Evolutionary conservation across 2,329 filamentous ascomycete genomes (phyloP).

Genomic region (Clarireedia paspali): DNA sequence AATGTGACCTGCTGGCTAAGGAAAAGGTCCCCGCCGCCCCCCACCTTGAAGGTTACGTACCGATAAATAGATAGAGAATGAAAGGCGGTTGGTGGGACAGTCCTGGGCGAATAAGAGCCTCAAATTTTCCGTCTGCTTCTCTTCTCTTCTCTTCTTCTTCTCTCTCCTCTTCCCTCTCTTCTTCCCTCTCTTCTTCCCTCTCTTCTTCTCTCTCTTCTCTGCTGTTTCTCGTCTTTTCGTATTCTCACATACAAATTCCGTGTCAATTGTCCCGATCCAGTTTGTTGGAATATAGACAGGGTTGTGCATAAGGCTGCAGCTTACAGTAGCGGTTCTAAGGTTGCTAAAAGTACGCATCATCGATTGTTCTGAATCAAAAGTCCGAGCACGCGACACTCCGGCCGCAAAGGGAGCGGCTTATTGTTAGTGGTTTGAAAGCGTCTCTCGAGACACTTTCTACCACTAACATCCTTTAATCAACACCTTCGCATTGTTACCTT

Average conservation of each 20-base stretch:
- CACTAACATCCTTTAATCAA: constrained; percentile 24
- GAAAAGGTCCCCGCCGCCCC: no score
- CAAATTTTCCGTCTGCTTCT: no score
- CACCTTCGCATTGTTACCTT: constrained; percentile 26
- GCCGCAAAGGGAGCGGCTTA: not conserved
- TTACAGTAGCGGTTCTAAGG: no score
- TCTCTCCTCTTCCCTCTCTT: not conserved
- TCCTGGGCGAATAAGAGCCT: no score
- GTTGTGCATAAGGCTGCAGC: constrained; percentile 1
- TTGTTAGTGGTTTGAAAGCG: constrained; percentile 28
- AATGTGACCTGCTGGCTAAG: no score
- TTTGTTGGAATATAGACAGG: not conserved
- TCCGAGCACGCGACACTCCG: constrained; percentile 1
- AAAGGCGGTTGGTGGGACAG: no score
- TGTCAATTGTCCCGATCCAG: no score
- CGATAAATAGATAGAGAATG: no score
- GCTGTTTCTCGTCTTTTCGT: not conserved
- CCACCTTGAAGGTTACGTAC: no score
- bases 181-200: not conserved
- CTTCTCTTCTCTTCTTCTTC: not conserved
- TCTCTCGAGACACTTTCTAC: constrained; percentile 33
- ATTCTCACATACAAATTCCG: not conserved
- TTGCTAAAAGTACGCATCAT: constrained; percentile 3
- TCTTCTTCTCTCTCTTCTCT: not conserved
- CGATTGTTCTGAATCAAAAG: not conserved